A percentile compares a stretch with the other conserved stretches of the same genome.
Conservation (phyloP, 345 rosid genomes). For the Aquilaria malaccensis region DNA sequence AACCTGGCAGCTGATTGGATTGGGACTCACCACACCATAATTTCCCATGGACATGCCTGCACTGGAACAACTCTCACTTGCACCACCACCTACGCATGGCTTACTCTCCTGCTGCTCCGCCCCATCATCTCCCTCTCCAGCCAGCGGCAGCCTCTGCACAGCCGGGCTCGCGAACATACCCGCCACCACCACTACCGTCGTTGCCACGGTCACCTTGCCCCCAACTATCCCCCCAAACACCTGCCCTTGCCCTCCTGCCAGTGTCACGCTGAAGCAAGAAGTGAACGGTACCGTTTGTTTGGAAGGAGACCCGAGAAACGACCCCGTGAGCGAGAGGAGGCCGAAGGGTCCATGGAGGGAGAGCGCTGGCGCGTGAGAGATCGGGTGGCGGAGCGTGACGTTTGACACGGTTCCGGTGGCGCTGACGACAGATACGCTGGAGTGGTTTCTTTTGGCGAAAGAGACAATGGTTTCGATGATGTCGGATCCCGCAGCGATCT, state of each 20-base stretch:
- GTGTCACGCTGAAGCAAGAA: slow-evolving; percentile 34
- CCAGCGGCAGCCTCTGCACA: slow-evolving; percentile 23
- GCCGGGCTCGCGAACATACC: slow-evolving; percentile 27
- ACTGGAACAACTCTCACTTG: slow-evolving; percentile 10
- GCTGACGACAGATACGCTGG: slow-evolving; percentile 28
- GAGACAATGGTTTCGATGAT: slow-evolving; percentile 26
- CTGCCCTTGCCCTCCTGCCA: slow-evolving; percentile 41
- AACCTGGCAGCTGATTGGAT: slow-evolving; percentile 21
- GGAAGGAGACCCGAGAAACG: slow-evolving; percentile 20
- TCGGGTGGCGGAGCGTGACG: slow-evolving; percentile 40
- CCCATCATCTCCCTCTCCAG: slow-evolving; percentile 12
- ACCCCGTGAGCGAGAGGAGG: slow-evolving; percentile 36
- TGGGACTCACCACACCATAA: slow-evolving; percentile 17
- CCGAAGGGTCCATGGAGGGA: slow-evolving; percentile 38
- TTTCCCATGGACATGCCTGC: slow-evolving; percentile 16
- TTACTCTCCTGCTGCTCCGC: slow-evolving; percentile 11
- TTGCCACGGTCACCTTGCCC: slow-evolving; percentile 35
- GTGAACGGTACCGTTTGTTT: background rate
- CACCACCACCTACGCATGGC: slow-evolving; percentile 7
- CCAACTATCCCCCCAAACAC: slow-evolving; percentile 46
- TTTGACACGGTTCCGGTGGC: slow-evolving; percentile 38
- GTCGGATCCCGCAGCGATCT: slow-evolving; percentile 47
- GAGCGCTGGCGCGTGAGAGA: slow-evolving; percentile 24
- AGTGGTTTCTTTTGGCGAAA: slow-evolving; percentile 27
- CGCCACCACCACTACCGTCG: slow-evolving; percentile 32